A percentile compares a stretch with the other conserved stretches of the same genome.
These are phyloP conservation scores for Macrophomina phaseolina DNA, from an alignment of 2,329 filamentous ascomycete species.

Conservation along the genomic window DNA sequence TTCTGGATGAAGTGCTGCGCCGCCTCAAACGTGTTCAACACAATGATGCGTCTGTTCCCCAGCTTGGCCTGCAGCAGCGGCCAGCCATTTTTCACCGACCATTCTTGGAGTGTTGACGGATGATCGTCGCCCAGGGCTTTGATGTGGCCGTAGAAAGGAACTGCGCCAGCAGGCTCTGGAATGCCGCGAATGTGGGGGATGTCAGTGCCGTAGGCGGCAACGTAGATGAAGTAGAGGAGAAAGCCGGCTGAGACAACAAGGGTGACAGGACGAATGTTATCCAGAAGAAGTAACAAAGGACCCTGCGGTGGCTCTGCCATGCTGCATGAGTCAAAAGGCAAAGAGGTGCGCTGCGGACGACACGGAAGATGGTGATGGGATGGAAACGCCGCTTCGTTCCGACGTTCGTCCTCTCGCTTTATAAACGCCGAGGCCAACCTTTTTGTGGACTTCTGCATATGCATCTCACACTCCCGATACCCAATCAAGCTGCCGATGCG, in stretches of 20 bases:
- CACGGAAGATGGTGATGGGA: no score
- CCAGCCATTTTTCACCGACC: conserved; percentile 8
- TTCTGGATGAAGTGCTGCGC: conserved; percentile 22
- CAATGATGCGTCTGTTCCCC: conserved; percentile 9
- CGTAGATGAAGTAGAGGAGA: conserved; percentile 31
- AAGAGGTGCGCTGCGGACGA: no score
- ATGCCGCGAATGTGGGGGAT: conserved; percentile 8
- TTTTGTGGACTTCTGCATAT: background rate
- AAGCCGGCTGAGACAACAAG: conserved; percentile 18
- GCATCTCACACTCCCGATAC: background rate
- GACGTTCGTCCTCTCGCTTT: background rate
- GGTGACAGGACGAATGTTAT: conserved; percentile 36
- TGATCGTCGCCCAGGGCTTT: conserved; percentile 9
- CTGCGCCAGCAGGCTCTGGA: background rate
- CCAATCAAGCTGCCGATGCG: background rate
- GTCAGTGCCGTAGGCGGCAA: conserved; percentile 33
- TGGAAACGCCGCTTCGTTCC: no score
- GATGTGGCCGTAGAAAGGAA: conserved; percentile 22
- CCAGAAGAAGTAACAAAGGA: conserved; percentile 28
- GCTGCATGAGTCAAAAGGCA: background rate
- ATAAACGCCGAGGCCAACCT: background rate
- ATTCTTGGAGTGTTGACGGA: background rate
- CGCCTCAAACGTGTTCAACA: conserved; percentile 20
- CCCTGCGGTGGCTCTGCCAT: background rate
- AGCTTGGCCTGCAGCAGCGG: conserved; percentile 22